Evolutionary conservation across 1,284 basidiomycete genomes (phyloP).

Genomic region (Pseudozyma sp.): DNA sequence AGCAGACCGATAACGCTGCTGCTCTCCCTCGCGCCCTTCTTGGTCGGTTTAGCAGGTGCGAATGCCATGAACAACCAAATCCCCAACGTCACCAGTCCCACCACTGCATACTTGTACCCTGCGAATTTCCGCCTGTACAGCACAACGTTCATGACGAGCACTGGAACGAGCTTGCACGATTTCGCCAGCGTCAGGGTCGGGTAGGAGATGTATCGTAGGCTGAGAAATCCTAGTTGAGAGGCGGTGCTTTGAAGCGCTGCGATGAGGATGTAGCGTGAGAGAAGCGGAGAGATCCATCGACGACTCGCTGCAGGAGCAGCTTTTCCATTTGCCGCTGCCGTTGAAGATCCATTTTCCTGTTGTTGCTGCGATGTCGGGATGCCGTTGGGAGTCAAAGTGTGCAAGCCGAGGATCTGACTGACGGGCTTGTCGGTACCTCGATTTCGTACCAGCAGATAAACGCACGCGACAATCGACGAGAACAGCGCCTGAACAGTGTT

Average conservation of each 20-base stretch:
- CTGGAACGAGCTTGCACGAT: constrained; percentile 96
- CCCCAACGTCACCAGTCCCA: constrained; percentile 80
- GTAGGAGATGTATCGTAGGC: constrained; percentile 94
- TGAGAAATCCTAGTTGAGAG: constrained; percentile 93
- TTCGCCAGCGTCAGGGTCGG: constrained; percentile 98
- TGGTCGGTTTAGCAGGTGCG: constrained; percentile 69
- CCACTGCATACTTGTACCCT: constrained; percentile 68
- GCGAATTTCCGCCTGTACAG: constrained; percentile 69
- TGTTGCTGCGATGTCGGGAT: constrained; percentile 8
- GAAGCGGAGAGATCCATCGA: constrained; percentile 73
- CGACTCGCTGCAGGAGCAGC: neutral
- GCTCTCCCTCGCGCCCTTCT: constrained; percentile 61
- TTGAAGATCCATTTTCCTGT: constrained; percentile 6
- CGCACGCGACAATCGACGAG: constrained; percentile 80
- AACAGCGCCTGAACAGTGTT: constrained; percentile 87
- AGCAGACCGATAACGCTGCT: constrained; percentile 70
- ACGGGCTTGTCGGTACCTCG: constrained; percentile 24
- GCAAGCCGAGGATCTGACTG: constrained; percentile 52
- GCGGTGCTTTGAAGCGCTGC: constrained; percentile 87
- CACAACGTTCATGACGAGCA: constrained; percentile 91
- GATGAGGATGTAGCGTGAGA: constrained; percentile 63
- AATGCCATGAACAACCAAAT: constrained; percentile 94
- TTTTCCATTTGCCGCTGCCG: constrained; percentile 2
- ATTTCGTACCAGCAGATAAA: constrained; percentile 81
- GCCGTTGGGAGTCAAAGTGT: constrained; percentile 52